Percentiles rank a stretch among this genome's conserved stretches.
These are phyloP conservation scores for Penicillium sp. DNA, from an alignment of 2,329 filamentous ascomycete genomes.

Conservation along the genomic window DNA sequence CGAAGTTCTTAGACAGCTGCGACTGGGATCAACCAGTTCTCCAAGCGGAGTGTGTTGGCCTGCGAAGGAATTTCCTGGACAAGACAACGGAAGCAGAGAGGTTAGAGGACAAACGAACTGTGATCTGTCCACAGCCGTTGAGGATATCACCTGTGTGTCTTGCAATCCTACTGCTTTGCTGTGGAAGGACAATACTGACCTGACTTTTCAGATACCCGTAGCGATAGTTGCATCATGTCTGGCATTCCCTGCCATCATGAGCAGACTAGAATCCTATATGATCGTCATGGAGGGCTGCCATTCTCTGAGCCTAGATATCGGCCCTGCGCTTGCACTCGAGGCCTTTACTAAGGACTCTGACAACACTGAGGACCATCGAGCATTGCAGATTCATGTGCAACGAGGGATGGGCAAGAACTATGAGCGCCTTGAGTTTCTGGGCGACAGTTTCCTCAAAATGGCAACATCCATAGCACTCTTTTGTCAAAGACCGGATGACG, in stretches of 20 bases:
- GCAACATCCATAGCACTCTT: slow-evolving; percentile 85
- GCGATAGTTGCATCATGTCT: slow-evolving; percentile 67
- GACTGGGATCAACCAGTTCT: slow-evolving; percentile 73
- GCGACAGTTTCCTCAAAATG: slow-evolving; percentile 93
- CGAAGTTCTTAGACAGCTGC: slow-evolving; percentile 46
- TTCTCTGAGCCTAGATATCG: slow-evolving; percentile 58
- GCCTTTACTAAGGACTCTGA: slow-evolving; percentile 90
- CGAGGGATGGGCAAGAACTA: slow-evolving; percentile 91
- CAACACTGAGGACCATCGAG: slow-evolving; percentile 66
- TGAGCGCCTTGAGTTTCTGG: slow-evolving; percentile 86
- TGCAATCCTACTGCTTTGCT: not conserved
- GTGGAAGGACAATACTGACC: not conserved
- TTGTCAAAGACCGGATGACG: slow-evolving; percentile 65
- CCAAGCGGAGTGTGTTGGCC: slow-evolving; percentile 63
- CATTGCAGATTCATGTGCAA: slow-evolving; percentile 66
- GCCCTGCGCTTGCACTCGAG: slow-evolving; percentile 68
- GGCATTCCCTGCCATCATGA: slow-evolving; percentile 75
- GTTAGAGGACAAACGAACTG: slow-evolving; percentile 51
- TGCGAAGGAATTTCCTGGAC: slow-evolving; percentile 79
- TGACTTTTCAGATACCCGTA: slow-evolving; percentile 55
- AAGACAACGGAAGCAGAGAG: slow-evolving; percentile 51
- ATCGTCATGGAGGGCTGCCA: slow-evolving; percentile 71
- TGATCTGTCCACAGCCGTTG: slow-evolving; percentile 70
- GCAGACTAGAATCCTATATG: slow-evolving; percentile 73
- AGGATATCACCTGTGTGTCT: slow-evolving; percentile 65